phyloP scores from a whole-genome alignment of 2,329 filamentous ascomycete genomes.

The Beauveria sp. region DNA sequence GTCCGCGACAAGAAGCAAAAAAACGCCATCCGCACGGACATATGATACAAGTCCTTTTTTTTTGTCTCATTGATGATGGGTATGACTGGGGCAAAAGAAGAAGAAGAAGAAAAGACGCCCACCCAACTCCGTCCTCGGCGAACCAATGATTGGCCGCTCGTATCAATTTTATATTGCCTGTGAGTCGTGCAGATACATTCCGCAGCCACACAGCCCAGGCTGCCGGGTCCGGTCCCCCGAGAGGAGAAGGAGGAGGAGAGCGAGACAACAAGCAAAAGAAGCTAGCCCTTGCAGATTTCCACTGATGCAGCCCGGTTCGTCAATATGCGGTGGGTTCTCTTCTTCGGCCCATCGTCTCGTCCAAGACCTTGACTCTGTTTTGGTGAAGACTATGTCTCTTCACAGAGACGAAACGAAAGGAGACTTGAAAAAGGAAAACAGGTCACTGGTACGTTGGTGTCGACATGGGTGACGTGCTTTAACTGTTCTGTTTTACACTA shows the following conservation, averaged over 20 bases:
- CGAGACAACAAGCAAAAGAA: constrained; percentile 1
- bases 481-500: neutral
- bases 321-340: neutral
- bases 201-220: neutral
- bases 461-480: neutral
- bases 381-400: neutral
- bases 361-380: neutral
- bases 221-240: neutral
- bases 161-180: neutral
- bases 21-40: constrained; percentile 4
- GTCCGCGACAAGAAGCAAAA: neutral
- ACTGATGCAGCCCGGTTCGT: neutral
- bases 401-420: too few species aligned
- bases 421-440: neutral
- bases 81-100: neutral
- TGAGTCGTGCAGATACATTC: neutral
- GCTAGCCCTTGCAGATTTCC: neutral
- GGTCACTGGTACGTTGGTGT: neutral
- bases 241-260: neutral
- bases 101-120: too few species aligned
- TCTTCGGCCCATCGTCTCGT: neutral
- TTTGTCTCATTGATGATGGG: neutral
- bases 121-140: too few species aligned
- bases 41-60: neutral
- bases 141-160: neutral